These are phyloP conservation scores for Bruguiera sexangula DNA, from an alignment of 345 rosid genomes.

Conservation along the genomic window DNA sequence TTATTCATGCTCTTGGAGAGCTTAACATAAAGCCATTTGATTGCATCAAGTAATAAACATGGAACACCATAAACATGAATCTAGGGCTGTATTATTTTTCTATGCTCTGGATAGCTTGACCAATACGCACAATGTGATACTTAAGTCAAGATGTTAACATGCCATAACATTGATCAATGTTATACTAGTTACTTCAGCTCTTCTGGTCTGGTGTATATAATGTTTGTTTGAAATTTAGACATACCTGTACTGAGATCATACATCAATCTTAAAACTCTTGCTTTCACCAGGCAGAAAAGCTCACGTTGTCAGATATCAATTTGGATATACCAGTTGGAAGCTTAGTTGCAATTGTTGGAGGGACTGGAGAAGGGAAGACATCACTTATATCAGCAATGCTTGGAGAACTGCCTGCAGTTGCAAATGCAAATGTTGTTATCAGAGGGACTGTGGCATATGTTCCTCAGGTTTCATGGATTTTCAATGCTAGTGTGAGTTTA, in stretches of 20 bases:
- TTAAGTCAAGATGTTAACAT: no score
- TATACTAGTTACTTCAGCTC: no score
- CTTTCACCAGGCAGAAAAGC: conserved; percentile 68
- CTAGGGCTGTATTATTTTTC: no score
- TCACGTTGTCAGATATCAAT: conserved; percentile 80
- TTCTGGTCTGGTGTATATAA: no score
- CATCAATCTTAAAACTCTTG: neutral
- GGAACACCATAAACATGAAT: no score
- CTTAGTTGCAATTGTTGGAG: conserved; percentile 94
- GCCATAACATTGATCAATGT: no score
- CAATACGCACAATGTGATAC: no score
- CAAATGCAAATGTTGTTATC: conserved; percentile 51
- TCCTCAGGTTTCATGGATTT: conserved; percentile 99
- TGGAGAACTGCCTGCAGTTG: conserved; percentile 83
- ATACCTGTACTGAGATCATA: neutral
- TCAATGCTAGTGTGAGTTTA: conserved; percentile 86
- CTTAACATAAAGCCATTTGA: no score
- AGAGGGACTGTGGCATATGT: conserved; percentile 94
- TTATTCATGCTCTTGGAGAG: no score
- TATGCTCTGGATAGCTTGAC: no score
- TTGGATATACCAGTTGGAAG: conserved; percentile 82
- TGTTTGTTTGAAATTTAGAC: neutral
- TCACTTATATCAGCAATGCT: conserved; percentile 96
- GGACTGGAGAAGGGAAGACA: conserved; percentile 99
- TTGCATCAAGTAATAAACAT: no score